Conservation (phyloP, 495 filamentous ascomycete genomes). For the Tuber umbilicatum region DNA sequence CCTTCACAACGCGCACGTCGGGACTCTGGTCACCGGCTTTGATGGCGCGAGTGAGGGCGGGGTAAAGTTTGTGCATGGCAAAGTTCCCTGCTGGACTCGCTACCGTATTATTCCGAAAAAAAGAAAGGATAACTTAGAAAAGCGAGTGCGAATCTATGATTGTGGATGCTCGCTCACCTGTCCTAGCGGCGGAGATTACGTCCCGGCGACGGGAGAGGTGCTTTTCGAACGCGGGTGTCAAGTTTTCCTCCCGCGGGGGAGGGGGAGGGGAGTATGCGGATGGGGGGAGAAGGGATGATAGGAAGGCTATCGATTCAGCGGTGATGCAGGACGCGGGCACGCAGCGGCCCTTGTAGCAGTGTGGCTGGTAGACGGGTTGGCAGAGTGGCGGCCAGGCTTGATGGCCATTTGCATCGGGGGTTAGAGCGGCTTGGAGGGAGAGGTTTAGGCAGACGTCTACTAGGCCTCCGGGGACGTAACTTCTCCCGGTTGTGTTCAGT, state of each 20-base stretch:
- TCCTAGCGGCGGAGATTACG: background rate
- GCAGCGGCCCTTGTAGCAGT: conserved; percentile 9
- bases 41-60: background rate
- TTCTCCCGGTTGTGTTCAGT: background rate
- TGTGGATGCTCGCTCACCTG: background rate
- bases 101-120: background rate
- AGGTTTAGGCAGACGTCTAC: conserved; percentile 62
- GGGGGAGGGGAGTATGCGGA: background rate
- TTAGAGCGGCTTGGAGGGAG: conserved; percentile 47
- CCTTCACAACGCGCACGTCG: background rate
- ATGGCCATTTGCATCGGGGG: background rate
- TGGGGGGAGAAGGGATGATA: conserved; percentile 6
- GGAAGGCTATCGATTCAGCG: conserved; percentile 18
- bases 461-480: conserved; percentile 42
- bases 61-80: background rate
- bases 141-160: background rate
- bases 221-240: background rate
- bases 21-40: background rate
- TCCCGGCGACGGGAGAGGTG: background rate
- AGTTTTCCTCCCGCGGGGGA: background rate
- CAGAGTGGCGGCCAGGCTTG: conserved; percentile 9
- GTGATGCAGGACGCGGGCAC: conserved; percentile 11
- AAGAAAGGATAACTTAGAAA: background rate
- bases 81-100: background rate
- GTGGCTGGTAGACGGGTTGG: conserved; percentile 19